phyloP scores from a whole-genome alignment of 768 basidiomycete species.

The Podaxis rugospora region DNA sequence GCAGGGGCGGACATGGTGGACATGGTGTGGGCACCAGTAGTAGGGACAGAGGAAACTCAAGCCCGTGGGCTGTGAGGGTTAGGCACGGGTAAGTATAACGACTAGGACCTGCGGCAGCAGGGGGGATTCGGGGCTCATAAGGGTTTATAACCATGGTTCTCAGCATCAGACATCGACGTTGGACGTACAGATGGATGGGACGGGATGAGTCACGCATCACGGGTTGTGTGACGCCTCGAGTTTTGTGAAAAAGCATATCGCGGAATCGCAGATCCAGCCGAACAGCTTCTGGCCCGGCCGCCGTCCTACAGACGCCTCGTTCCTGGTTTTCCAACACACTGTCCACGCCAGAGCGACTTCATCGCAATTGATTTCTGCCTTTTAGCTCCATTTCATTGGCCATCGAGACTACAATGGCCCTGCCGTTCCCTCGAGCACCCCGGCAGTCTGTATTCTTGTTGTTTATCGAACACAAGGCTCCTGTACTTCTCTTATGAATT shows the following conservation, averaged over 20 bases:
- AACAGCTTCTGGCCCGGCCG: not conserved
- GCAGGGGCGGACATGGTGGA: conserved; percentile 19
- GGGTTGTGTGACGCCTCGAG: not conserved
- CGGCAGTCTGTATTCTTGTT: not conserved
- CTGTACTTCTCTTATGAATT: not conserved
- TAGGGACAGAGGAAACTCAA: conserved; percentile 9
- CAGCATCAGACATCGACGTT: conserved; percentile 8
- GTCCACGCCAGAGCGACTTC: conserved; percentile 1
- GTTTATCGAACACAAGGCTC: not conserved
- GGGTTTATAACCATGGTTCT: conserved; percentile 8
- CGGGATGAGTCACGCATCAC: conserved; percentile 1
- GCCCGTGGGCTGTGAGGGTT: conserved; percentile 8
- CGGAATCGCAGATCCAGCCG: conserved; percentile 6
- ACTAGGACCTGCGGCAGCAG: not conserved
- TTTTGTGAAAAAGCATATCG: not conserved
- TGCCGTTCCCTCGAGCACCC: not conserved
- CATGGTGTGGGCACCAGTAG: not conserved
- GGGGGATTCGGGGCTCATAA: not conserved
- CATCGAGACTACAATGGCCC: not conserved
- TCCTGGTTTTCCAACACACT: conserved; percentile 9
- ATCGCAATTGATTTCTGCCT: not conserved
- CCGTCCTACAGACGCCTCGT: conserved; percentile 6
- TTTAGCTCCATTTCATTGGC: not conserved
- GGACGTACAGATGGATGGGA: conserved; percentile 1
- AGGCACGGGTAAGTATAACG: conserved; percentile 12